Base-by-base conservation (phyloP, 345 rosid species). In the Geranium rotundifolium region DNA sequence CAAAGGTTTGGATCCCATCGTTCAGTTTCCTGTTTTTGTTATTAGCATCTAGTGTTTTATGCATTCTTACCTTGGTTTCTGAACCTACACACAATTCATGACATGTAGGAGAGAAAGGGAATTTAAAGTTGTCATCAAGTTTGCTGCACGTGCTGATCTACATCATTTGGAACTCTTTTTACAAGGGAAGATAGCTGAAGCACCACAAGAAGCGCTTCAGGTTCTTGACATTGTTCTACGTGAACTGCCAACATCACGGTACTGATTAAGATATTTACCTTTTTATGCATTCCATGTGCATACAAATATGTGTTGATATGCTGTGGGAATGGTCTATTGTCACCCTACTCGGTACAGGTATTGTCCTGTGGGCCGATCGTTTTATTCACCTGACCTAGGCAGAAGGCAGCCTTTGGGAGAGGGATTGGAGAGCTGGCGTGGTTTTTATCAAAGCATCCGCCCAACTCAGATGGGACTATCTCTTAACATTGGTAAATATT, bases 381-480 rank as follows among this genome's bases (percentile, higher is more conserved):
- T 91, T 74, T 91, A 86, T 68, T 84, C 92, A 34, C 96, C 96
- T 73, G 63, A 81, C 58, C 78, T 91, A 16, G 98, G 97, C 67
- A 82, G 82, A 71, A 89, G 85, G 73, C 90, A 85, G 34, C 63
- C 90, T 17, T 69, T 91, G 71, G 98, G 98, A 7, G 96, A 91
- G 71, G 98, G 98, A 57, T 68, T 91, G 74, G 98, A 91, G 77
- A 86, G 96, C 69, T 91, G 98, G 98, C 90, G 96, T 67, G 98
- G 98, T 64, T 91, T 91, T 67, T 91, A 91, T 69, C 98, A 91
- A 65, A 91, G 98, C 69, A 89, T 91, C 68, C 96, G 98, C 41
- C 96, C 98, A 10, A 91, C 98, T 15, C 98, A 91, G 75, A 91
- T 82, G 91, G 98, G 98, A 1, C 70, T 91, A 17, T 91, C 98